Evolutionary conservation across 768 basidiomycete species (phyloP).

Genomic region (Lactifluus pinguis): DNA sequence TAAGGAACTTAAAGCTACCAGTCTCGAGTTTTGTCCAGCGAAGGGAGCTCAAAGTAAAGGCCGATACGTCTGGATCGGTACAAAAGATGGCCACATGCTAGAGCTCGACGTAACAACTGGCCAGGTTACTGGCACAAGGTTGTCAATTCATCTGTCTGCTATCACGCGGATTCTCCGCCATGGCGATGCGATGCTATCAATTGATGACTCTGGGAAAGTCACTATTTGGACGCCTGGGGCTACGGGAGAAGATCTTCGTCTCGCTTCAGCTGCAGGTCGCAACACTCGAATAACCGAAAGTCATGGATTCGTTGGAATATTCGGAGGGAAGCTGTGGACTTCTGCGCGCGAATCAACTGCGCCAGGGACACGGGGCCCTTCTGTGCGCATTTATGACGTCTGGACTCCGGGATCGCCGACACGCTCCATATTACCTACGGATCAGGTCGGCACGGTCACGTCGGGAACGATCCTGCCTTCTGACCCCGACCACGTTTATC

Average conservation of each 20-base stretch:
- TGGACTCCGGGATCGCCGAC: conserved; percentile 49
- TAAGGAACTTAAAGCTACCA: conserved; percentile 65
- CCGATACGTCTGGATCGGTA: conserved; percentile 73
- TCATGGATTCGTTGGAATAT: conserved; percentile 65
- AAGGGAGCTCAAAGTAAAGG: conserved; percentile 41
- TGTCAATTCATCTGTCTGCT: conserved; percentile 52
- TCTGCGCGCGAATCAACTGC: conserved; percentile 45
- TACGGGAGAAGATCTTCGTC: conserved; percentile 24
- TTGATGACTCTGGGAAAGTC: conserved; percentile 82
- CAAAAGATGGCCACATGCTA: conserved; percentile 80
- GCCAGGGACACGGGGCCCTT: conserved; percentile 41
- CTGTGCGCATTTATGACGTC: conserved; percentile 75
- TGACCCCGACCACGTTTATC: conserved; percentile 55
- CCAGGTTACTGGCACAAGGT: conserved; percentile 45
- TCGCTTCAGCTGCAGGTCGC: conserved; percentile 43
- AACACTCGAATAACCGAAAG: conserved; percentile 69
- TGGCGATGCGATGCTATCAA: conserved; percentile 58
- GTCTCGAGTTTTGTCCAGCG: conserved; percentile 67
- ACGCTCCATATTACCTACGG: conserved; percentile 48
- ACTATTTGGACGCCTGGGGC: conserved; percentile 56
- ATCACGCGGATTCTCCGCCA: conserved; percentile 71
- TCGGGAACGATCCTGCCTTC: conserved; percentile 69
- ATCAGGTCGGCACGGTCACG: conserved; percentile 75
- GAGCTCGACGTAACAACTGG: conserved; percentile 72
- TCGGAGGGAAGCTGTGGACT: conserved; percentile 80